Evolutionary conservation across 805 yeast species (phyloP), one percentile per base, ranked within the genome.

Genomic region (Ogataea naganishii): DNA sequence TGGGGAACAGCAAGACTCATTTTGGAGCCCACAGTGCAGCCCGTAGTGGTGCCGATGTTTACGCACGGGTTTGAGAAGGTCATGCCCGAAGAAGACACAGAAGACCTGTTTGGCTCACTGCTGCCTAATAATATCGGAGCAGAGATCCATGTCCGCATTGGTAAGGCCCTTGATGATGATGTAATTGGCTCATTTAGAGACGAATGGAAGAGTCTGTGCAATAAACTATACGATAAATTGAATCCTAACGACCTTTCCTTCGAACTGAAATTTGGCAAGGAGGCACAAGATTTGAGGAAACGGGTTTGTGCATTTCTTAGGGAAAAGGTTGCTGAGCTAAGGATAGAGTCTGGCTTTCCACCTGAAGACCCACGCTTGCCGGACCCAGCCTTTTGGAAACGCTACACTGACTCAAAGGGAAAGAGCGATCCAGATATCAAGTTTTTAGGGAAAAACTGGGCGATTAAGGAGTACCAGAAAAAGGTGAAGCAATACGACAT

Each of bases 1-100:
- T 89, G 97, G 97, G 98, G 98, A 0, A 76, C 86, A 1, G 72
- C 95, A 3, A 66, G 98, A 41, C 50, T 88, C 41, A 66, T 92
- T 5, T 56, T 92, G 32, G 98, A 89, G 52, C 64, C 94, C 7
- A 76, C 89, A 0, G 69, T 71, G 35, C 75, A 89, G 0, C 97
- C 98, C 0, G 73, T 88, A 1, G 72, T 89, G 11, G 74, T 92
- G 11, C 97, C 97, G 1, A 80, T 89, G 12, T 89, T 78, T 47
- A 62, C 83, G 5, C 69, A 75, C 29, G 98, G 98, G 0, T 81
- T 89, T 45, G 95, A 89, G 49, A 74, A 79, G 46, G 70, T 88
- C 16, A 78, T 80, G 8, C 95, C 96, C 0, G 97, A 89, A 54
- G 71, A 65, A 32, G 59, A 71, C 15, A 70, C 76, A 5, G 73